These are phyloP conservation scores for Cryptomeria japonica DNA, from an alignment of 75 land plant species.

Conservation along the genomic window DNA sequence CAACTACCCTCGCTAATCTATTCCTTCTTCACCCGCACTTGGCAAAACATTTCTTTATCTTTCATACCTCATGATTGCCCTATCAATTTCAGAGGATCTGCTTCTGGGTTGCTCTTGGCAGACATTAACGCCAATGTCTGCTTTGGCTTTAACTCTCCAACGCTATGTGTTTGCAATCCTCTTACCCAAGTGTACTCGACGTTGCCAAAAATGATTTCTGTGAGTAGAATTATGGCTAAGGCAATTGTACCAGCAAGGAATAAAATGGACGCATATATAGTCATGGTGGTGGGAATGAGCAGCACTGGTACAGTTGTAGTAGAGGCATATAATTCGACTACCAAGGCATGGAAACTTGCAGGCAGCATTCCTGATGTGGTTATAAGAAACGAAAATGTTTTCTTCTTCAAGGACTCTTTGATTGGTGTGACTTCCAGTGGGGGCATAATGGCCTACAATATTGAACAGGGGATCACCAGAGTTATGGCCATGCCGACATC, in stretches of 20 bases:
- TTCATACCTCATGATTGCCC: not conserved
- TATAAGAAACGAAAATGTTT: not conserved
- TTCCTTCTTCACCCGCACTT: not conserved
- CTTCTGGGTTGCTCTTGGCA: no score
- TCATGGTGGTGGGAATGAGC: not conserved
- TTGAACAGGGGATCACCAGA: not conserved
- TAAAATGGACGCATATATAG: not conserved
- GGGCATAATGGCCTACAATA: not conserved
- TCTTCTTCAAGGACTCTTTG: not conserved
- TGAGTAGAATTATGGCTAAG: no score
- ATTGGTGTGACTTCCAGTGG: not conserved
- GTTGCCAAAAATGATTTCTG: no score
- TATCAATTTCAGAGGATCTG: not conserved
- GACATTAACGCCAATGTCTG: no score
- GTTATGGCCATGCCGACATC: not conserved
- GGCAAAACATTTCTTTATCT: slow-evolving; percentile 8
- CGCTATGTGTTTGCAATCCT: no score
- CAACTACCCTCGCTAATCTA: not conserved
- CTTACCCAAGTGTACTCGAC: no score
- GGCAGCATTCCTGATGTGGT: not conserved
- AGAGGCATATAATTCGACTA: not conserved
- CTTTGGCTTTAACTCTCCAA: no score
- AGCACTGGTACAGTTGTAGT: not conserved
- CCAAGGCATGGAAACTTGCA: slow-evolving; percentile 3
- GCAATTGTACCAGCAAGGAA: no score